Evolutionary conservation across 225 moss, liverwort and hornwort genomes (phyloP).

Genomic region (Physcomitrium patens): DNA sequence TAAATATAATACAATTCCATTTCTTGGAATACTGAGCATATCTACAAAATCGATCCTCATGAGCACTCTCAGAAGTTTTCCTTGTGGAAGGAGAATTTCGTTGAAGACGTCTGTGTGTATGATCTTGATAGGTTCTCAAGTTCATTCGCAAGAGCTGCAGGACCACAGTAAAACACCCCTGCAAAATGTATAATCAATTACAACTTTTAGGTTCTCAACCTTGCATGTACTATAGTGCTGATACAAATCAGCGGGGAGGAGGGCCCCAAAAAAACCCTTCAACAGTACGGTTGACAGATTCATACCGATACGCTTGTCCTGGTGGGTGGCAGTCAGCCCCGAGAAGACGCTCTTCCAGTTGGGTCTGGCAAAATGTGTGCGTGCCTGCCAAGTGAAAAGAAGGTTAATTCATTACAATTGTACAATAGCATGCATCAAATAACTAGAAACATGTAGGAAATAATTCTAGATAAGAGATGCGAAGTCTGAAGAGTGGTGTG

Average conservation of each 20-base stretch:
- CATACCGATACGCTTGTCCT: slow-evolving; percentile 84
- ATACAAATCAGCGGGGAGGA: not conserved
- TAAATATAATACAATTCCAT: slow-evolving; percentile 43
- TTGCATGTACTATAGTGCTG: not conserved
- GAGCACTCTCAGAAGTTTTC: slow-evolving; percentile 73
- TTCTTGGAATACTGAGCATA: slow-evolving; percentile 19
- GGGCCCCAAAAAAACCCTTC: not conserved
- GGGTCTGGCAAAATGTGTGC: slow-evolving; percentile 96
- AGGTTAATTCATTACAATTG: not conserved
- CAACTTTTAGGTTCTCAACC: not conserved
- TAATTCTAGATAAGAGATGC: not conserved
- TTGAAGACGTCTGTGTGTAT: slow-evolving; percentile 81
- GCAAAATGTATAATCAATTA: not conserved
- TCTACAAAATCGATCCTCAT: slow-evolving; percentile 38
- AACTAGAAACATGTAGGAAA: too few species aligned
- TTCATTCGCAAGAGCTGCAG: slow-evolving; percentile 81
- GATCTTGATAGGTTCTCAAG: slow-evolving; percentile 72
- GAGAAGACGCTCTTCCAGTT: slow-evolving; percentile 99
- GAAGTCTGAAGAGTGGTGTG: not conserved
- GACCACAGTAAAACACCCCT: slow-evolving; percentile 99
- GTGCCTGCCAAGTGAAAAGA: slow-evolving; percentile 55
- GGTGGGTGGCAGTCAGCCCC: slow-evolving; percentile 77
- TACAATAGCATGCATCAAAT: not conserved
- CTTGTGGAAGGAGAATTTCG: slow-evolving; percentile 96
- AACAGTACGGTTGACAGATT: not conserved